Evolutionary conservation across 2,329 filamentous ascomycete species (phyloP), one percentile per base, ranked within the genome.

Genomic region (Coniochaeta ligniaria): DNA sequence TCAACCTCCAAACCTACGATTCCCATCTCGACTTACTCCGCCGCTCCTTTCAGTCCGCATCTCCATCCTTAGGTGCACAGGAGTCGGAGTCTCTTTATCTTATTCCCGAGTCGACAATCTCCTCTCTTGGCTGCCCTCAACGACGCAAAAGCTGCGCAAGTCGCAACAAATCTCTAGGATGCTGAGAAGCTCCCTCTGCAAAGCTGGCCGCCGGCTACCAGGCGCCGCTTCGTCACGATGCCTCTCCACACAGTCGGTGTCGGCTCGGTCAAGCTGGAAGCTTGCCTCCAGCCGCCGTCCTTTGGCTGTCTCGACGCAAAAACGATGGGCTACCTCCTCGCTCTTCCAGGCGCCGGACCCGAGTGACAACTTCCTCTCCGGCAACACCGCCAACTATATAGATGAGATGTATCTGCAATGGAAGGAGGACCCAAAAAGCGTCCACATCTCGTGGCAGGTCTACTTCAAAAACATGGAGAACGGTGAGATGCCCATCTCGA

Each of bases 401-500:
- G 95, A 99, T 76, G 95, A 97, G 82, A 99, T 99, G 95, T 99
- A 99, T 78, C 82, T 97, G 80, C 88, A 93, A 74, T 99, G 95
- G 95, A 96, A 94, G 79, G 83, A 90, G 66, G 92, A 99, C 70
- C 93, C 95, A 59, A 84, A 87, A 70, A 96, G 91, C 73, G 95
- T 99, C 62, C 95, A 99, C 78, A 84, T 96, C 70, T 99, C 95
- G 75, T 99, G 95, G 95, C 94, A 96, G 80, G 88, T 96, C 73
- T 99, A 99, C 84, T 99, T 99, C 85, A 91, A 88, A 80, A 99
- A 99, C 80, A 97, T 99, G 90, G 95, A 99, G 82, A 90, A 87
- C 67, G 95, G 95, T 75, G 91, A 95, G 72, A 98, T 99, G 92
- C 94, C 94, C 73, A 92, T 96, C 73, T 95, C 94, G 65, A 91